Evolutionary conservation across 768 basidiomycete species (phyloP).

Genomic region (Scleroderma citrinum): DNA sequence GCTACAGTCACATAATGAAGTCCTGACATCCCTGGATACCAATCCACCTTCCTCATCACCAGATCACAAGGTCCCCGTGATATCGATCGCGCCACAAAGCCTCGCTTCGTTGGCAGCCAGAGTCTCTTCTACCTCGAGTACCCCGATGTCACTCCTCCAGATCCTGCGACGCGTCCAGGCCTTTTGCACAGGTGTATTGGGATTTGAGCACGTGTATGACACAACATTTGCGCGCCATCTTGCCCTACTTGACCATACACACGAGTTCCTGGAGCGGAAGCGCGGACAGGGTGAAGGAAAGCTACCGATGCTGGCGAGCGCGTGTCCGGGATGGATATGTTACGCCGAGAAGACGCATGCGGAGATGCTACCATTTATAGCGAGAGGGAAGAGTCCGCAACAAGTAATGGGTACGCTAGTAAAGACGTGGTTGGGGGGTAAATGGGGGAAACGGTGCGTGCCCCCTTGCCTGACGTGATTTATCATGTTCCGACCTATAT

Average conservation of each 20-base stretch:
- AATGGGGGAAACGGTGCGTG: conserved; percentile 66
- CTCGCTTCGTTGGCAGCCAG: conserved; percentile 76
- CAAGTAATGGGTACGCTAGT: conserved; percentile 92
- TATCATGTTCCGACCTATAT: conserved; percentile 3
- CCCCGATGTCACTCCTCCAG: conserved; percentile 44
- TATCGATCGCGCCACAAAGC: conserved; percentile 88
- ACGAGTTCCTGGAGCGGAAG: conserved; percentile 74
- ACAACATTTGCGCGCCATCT: conserved; percentile 93
- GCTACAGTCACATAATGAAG: conserved; percentile 91
- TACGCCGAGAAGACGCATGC: conserved; percentile 97
- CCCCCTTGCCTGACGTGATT: neutral
- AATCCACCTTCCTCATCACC: conserved; percentile 41
- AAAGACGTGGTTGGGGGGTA: conserved; percentile 76
- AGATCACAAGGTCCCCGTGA: conserved; percentile 52
- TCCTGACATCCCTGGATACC: conserved; percentile 66
- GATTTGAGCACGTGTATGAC: conserved; percentile 83
- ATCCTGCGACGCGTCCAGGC: conserved; percentile 66
- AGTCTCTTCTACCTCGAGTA: conserved; percentile 40
- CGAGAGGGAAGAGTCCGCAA: conserved; percentile 86
- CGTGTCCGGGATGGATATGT: conserved; percentile 99
- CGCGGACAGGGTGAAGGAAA: conserved; percentile 28
- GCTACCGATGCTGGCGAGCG: conserved; percentile 90
- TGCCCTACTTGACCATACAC: conserved; percentile 71
- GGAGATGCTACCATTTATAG: conserved; percentile 89
- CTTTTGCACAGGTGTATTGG: conserved; percentile 63